Evolutionary conservation across 2,329 filamentous ascomycete species (phyloP), one percentile per base, ranked within the genome.

Genomic region (Karstenula rhodostoma): DNA sequence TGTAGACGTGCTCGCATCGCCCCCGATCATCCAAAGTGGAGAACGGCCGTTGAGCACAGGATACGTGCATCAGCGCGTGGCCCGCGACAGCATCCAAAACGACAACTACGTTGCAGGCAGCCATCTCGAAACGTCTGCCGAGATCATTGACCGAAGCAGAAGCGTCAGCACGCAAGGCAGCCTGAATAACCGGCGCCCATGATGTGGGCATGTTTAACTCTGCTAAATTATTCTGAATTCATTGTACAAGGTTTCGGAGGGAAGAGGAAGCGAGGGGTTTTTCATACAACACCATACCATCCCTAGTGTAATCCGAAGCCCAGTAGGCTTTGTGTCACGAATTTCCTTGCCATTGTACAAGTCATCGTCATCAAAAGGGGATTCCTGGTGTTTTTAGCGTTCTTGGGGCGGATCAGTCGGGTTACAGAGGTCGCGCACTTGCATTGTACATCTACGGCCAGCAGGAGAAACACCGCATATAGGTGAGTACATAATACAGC

Each of bases 21-120:
- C 73, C 33, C 66, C 61, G 17, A 40, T 46, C 0, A 63, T 75
- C 9, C 64, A 70, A 10, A 47, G 55, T 2, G 60, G 50, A 10
- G 72, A 76, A 25, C 67, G 75, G 12, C 77, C 73, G 12, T 54
- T 77, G 42, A 78, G 73, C 57, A 78, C 76, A 4, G 77, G 77
- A 5, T 77, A 73, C 42, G 77, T 79, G 15, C 73, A 77, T 51
- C 75, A 78, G 22, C 77, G 77, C 57, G 63, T 76, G 52, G 77
- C 75, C 0, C 69, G 74, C 25, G 77, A 79, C 53, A 77, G 75
- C 52, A 74, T 79, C 25, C 75, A 75, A 27, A 72, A 67, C 7
- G 72, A 77, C 22, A 65, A 63, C 6, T 72, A 72, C 47, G 69
- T 74, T 40, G 67, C 68, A 4, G 67, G 71, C 15, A 69, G 62